phyloP scores from a whole-genome alignment of 176 grass and related monocot species.

The Eleusine coracana region DNA sequence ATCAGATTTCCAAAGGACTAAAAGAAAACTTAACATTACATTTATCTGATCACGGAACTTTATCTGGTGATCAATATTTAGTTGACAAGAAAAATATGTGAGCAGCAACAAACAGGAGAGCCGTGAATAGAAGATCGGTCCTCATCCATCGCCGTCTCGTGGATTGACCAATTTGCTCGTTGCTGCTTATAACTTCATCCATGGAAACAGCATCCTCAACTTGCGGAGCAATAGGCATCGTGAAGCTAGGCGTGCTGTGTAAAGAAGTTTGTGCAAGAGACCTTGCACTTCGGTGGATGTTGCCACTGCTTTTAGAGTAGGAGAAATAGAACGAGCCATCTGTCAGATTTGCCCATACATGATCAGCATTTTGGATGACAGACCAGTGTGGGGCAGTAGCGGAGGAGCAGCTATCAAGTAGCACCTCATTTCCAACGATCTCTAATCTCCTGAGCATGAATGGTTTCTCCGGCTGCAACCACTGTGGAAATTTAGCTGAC shows the following conservation, averaged over 20 bases:
- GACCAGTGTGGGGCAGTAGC: slow-evolving; percentile 32
- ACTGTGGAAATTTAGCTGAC: slow-evolving; percentile 42
- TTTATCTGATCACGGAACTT: not conserved
- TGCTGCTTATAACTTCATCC: slow-evolving; percentile 13
- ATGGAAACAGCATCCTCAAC: not conserved
- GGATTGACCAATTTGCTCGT: not conserved
- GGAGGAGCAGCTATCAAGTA: slow-evolving; percentile 54
- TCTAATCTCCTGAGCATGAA: slow-evolving; percentile 48
- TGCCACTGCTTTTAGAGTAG: slow-evolving; percentile 39
- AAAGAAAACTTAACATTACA: not conserved
- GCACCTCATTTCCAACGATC: slow-evolving; percentile 41
- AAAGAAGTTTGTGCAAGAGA: slow-evolving; percentile 37
- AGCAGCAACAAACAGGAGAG: slow-evolving; percentile 45
- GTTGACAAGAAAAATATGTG: slow-evolving; percentile 42
- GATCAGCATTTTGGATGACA: slow-evolving; percentile 43
- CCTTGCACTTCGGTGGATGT: slow-evolving; percentile 31
- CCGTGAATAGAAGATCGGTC: slow-evolving; percentile 33
- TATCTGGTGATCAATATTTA: not conserved
- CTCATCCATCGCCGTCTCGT: slow-evolving; percentile 31
- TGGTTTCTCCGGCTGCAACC: slow-evolving; percentile 37
- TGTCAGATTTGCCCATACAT: slow-evolving; percentile 43
- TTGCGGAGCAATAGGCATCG: slow-evolving; percentile 28
- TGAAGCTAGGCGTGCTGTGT: slow-evolving; percentile 34
- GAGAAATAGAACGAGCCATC: slow-evolving; percentile 53
- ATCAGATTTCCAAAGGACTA: not conserved